A percentile compares a stretch with the other conserved stretches of the same genome.
Evolutionary conservation across 805 yeast genomes (phyloP).

Genomic region (Brettanomyces custersianus): DNA sequence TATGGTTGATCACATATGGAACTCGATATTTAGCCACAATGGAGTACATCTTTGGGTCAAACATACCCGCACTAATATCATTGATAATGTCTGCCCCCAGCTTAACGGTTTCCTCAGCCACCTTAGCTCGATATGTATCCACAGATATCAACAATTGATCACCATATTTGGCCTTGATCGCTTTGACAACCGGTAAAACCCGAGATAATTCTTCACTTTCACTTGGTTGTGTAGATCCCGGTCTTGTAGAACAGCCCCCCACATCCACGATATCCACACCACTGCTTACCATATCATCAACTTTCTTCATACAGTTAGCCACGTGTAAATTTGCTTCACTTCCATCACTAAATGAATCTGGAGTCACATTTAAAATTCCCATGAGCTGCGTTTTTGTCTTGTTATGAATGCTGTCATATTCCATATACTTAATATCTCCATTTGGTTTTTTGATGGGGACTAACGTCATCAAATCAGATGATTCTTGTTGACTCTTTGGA

Average conservation of each 20-base stretch:
- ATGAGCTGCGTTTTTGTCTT: slow-evolving; percentile 55
- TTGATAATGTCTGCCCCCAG: slow-evolving; percentile 89
- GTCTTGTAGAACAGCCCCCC: slow-evolving; percentile 93
- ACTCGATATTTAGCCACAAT: slow-evolving; percentile 64
- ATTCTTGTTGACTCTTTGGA: slow-evolving; percentile 34
- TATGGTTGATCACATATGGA: slow-evolving; percentile 77
- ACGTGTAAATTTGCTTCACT: slow-evolving; percentile 35
- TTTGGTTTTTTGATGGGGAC: slow-evolving; percentile 32
- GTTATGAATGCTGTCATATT: slow-evolving; percentile 34
- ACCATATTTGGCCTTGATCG: slow-evolving; percentile 35
- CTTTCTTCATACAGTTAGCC: slow-evolving; percentile 35
- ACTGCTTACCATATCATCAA: slow-evolving; percentile 37
- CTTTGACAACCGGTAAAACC: slow-evolving; percentile 60
- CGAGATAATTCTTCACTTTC: slow-evolving; percentile 61
- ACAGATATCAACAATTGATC: slow-evolving; percentile 52
- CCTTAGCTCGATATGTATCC: slow-evolving; percentile 78
- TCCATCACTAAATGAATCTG: slow-evolving; percentile 95
- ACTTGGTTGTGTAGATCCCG: slow-evolving; percentile 59
- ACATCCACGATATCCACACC: slow-evolving; percentile 80
- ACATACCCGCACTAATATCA: slow-evolving; percentile 76
- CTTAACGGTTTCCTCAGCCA: slow-evolving; percentile 58
- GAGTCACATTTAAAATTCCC: slow-evolving; percentile 87
- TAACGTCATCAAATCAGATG: slow-evolving; percentile 38
- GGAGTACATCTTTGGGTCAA: slow-evolving; percentile 56
- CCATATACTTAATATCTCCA: slow-evolving; percentile 20